Evolutionary conservation across 148 eudicot genomes (phyloP).

Genomic region (Spergularia marina): DNA sequence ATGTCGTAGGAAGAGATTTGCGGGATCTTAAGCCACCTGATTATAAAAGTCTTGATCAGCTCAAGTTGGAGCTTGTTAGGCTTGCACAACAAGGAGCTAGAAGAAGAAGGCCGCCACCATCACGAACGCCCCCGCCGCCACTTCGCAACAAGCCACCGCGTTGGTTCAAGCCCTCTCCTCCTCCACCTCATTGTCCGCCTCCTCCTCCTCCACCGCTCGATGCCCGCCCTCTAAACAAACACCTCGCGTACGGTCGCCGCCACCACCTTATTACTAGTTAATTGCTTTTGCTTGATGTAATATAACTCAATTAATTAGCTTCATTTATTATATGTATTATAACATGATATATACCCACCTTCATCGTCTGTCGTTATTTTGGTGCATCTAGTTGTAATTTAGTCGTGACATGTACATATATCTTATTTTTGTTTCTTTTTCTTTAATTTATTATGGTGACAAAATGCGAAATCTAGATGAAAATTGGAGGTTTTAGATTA

Average conservation of each 20-base stretch:
- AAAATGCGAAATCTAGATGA: too few relatives aligned
- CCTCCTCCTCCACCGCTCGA: not conserved
- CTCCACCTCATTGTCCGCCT: too few relatives aligned
- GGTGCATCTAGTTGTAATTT: too few relatives aligned
- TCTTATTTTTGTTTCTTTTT: too few relatives aligned
- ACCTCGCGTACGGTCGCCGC: not conserved
- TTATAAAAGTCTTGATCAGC: not conserved
- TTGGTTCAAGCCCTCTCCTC: not conserved
- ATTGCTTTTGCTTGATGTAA: not conserved
- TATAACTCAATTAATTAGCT: not conserved
- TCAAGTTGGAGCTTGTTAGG: not conserved
- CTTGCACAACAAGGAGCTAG: not conserved
- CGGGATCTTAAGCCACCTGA: not conserved
- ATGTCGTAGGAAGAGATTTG: not conserved
- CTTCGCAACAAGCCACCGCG: constrained; percentile 3
- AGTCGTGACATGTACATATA: too few relatives aligned
- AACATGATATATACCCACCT: too few relatives aligned
- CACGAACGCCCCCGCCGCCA: not conserved
- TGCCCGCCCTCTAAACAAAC: not conserved
- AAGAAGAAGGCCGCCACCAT: not conserved
- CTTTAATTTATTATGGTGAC: too few relatives aligned
- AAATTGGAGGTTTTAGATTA: too few relatives aligned
- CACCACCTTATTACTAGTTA: not conserved
- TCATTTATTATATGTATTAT: too few relatives aligned
- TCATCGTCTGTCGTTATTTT: too few relatives aligned